Evolutionary conservation across 257 asterid species (phyloP).

Genomic region (Pogostemon cablin): DNA sequence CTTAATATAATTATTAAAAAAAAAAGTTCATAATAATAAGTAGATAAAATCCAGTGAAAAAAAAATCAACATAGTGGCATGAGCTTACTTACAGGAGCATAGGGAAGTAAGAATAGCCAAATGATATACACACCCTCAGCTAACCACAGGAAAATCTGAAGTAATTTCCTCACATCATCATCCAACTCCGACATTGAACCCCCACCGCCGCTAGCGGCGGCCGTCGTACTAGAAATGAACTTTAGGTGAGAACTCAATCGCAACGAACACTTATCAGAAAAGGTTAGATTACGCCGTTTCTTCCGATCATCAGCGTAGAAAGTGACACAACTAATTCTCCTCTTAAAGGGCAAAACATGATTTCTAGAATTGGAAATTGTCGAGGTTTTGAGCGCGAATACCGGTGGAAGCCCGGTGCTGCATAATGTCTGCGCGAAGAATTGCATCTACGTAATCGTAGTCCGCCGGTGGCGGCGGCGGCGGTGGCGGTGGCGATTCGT

Average conservation of each 20-base stretch:
- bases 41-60: not conserved
- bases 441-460: slow-evolving; percentile 30
- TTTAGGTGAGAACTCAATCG: slow-evolving; percentile 33
- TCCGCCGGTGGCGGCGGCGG: slow-evolving; percentile 24
- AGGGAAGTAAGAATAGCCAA: slow-evolving; percentile 96
- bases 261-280: slow-evolving; percentile 10
- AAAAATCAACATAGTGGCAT: not conserved
- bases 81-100: slow-evolving; percentile 72
- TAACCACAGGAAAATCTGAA: slow-evolving; percentile 61
- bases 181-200: slow-evolving; percentile 54
- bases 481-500: not conserved
- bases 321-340: slow-evolving; percentile 11
- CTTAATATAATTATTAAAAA: not conserved
- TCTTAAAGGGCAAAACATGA: slow-evolving; percentile 15
- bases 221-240: slow-evolving; percentile 21
- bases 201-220: slow-evolving; percentile 44
- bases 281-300: not conserved
- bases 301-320: slow-evolving; percentile 23
- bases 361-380: slow-evolving; percentile 14
- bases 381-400: slow-evolving; percentile 21
- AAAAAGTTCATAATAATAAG: not conserved
- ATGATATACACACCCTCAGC: slow-evolving; percentile 70
- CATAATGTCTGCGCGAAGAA: slow-evolving; percentile 25
- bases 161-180: slow-evolving; percentile 48
- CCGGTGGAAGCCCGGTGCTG: slow-evolving; percentile 24